Base-by-base conservation (phyloP, 2,329 filamentous ascomycete genomes). In the Aquanectria penicillioides region DNA sequence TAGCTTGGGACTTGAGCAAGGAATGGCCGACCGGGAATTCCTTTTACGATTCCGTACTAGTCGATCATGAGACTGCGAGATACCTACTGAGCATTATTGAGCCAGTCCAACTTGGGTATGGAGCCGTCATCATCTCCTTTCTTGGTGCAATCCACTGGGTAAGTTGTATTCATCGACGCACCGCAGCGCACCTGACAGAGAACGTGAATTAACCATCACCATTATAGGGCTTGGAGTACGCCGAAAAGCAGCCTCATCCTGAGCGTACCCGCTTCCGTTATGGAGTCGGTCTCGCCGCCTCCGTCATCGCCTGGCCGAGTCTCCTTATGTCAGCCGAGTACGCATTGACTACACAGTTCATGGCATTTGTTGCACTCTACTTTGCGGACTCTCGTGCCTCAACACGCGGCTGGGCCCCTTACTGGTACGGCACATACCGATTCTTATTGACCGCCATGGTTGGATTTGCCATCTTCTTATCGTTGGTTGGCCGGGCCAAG, bases 381-480 rank as follows among this genome's bases (percentile, higher is more conserved):
- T 94, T 94, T 74, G 88, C 88, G 59, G 94, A 97, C 73, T 83
- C 90, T 7, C 85, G 88, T 23, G 92, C 92, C 12, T 85, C 89
- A 8, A 83, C 84, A 48, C 81, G 82, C 34, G 94, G 93, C 65
- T 95, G 91, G 89, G 89, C 90, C 3, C 94, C 94, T 20, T 73
- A 82, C 31, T 97, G 94, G 94, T 97, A 97, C 75, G 85, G 83
- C 59, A 91, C 89, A 46, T 97, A 97, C 80, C 92, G 94, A 28
- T 97, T 97, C 76, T 89, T 97, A 8, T 83, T 97, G 68, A 97
- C 94, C 2, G 94, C 94, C 74, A 85, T 97, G 60, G 94, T 97
- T 23, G 94, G 94, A 33, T 81, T 86, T 37, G 89, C 90, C 62
- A 94, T 97, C 66, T 87, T 95, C 36, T 79, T 92, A 67, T 94